A percentile compares a stretch with the other conserved stretches of the same genome.
Conservation (phyloP, 225 moss, liverwort and hornwort genomes). For the Pseudisothecium myosuroides region DNA sequence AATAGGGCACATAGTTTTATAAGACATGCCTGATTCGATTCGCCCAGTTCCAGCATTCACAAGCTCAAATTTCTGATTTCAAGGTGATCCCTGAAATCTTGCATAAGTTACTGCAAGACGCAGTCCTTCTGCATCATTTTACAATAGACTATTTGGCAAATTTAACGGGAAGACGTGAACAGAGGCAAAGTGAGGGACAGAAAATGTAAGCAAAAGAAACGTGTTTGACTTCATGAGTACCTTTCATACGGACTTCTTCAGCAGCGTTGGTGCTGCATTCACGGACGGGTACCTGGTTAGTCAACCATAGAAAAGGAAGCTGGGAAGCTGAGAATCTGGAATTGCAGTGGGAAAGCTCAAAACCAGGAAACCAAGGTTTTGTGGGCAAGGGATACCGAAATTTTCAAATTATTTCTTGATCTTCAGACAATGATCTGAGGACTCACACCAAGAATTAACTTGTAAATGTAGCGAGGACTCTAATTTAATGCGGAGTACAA, state of each 20-base stretch:
- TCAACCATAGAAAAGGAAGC: not conserved
- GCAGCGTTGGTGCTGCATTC: not conserved
- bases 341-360: not conserved
- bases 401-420: not conserved
- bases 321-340: not conserved
- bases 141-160: not conserved
- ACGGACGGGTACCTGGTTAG: not conserved
- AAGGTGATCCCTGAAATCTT: not conserved
- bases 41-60: not conserved
- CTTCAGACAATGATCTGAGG: not conserved
- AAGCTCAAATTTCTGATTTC: not conserved
- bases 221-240: not conserved
- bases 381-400: not conserved
- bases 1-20: too few relatives aligned
- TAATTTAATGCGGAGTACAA: not conserved
- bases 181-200: too few relatives aligned
- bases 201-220: not conserved
- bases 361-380: not conserved
- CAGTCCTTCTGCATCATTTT: not conserved
- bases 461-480: not conserved
- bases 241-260: not conserved
- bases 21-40: not conserved
- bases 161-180: not conserved
- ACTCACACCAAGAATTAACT: not conserved
- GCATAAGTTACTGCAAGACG: not conserved